Base-by-base conservation (phyloP, 805 yeast genomes). In the Candida andamanensis region DNA sequence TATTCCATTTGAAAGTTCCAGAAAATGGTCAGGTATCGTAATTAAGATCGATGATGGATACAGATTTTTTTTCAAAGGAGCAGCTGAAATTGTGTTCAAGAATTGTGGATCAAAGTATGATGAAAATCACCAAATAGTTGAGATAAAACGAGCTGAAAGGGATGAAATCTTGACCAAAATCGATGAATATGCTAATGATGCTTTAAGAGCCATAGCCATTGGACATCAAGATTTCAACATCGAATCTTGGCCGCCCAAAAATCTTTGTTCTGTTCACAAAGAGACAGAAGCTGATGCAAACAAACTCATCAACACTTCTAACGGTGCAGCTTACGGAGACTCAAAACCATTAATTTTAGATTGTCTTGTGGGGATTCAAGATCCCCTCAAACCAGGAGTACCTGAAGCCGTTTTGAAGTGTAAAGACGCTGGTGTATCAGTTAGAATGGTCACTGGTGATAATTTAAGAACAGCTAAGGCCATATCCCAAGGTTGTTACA, bases 381-480 rank as follows among this genome's bases (percentile, higher is more conserved):
- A 92, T 61, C 98, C 98, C 0, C 68, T 92, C 37, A 79, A 97
- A 47, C 74, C 72, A 4, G 97, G 96, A 41, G 97, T 92, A 7
- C 71, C 77, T n/a, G 78, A 80, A 26, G 95, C 98, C 1, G 95
- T 92, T 17, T 66, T 69, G 24, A 81, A 82, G 50, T 92, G 98
- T 62, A 79, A 76, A 45, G 66, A 66, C 20, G 97, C 98, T 1
- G 97, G 98, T 36, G 97, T 92, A 15, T 74, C 82, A 15, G 97
- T 92, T 13, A 73, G 96, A 45, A 92, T 92, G 98, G 97, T 92
- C 27, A 92, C 99, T 14, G 99, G 99, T 57, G 99, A 92, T 57
- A 90, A 90, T 52, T 56, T 90, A 36, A 61, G 78, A 26, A 92
- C 99, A 2, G 99, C 98, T 4, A 78, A 75, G 43, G 94, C 97